phyloP scores from a whole-genome alignment of 495 filamentous ascomycete genomes.

The Daldinia childiae region DNA sequence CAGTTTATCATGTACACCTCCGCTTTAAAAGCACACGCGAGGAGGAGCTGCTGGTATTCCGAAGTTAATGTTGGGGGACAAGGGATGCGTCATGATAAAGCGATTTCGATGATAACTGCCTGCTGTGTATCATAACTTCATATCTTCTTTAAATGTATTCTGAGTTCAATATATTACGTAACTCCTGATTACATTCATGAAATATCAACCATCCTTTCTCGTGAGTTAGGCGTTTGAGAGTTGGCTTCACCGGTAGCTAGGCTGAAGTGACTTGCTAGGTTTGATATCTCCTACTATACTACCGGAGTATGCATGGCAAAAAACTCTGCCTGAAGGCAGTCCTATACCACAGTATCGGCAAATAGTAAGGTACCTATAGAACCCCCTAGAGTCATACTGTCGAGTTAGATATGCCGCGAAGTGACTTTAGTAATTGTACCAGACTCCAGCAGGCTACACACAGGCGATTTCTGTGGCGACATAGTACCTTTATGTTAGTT shows the following conservation, averaged over 20 bases:
- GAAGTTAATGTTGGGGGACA: neutral
- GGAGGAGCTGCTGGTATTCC: neutral
- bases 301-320: neutral
- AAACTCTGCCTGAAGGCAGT: neutral
- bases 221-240: neutral
- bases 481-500: neutral
- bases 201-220: neutral
- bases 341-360: neutral
- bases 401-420: neutral
- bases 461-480: neutral
- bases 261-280: too few species aligned
- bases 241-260: neutral
- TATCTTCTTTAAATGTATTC: neutral
- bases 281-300: neutral
- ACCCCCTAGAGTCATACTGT: neutral
- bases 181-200: neutral
- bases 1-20: slow-evolving; percentile 44
- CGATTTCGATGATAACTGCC: neutral
- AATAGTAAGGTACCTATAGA: neutral
- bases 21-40: slow-evolving; percentile 30
- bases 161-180: neutral
- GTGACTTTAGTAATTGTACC: neutral
- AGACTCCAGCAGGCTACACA: neutral
- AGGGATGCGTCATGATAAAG: neutral
- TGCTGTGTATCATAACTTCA: neutral